Evolutionary conservation across 352 stramenopile species (phyloP).

Genomic region (Plasmopara muralis): DNA sequence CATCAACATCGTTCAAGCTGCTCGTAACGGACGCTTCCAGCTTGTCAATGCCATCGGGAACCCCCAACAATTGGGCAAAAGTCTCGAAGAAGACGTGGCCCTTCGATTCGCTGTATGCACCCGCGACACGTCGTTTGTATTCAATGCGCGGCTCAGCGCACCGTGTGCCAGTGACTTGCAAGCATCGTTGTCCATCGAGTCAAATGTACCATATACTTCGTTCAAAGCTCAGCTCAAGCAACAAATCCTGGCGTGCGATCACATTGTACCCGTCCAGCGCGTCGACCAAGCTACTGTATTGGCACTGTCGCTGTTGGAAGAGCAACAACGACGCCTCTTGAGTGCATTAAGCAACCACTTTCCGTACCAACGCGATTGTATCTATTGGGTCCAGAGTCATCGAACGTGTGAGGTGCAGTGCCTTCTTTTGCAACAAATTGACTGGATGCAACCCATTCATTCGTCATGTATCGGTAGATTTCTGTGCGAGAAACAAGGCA

Average conservation of each 20-base stretch:
- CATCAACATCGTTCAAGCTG: not conserved
- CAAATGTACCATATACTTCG: slow-evolving; percentile 9
- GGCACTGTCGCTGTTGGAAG: slow-evolving; percentile 9
- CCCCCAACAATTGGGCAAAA: not conserved
- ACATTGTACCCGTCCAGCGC: slow-evolving; percentile 19
- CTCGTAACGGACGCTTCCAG: not conserved
- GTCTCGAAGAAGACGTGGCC: not conserved
- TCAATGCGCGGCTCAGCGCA: not conserved
- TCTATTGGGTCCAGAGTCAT: slow-evolving; percentile 29
- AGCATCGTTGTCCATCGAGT: not conserved
- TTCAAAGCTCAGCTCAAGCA: slow-evolving; percentile 15
- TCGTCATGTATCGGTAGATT: slow-evolving; percentile 13
- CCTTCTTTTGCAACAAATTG: not conserved
- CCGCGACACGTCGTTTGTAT: slow-evolving; percentile 12
- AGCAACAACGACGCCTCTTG: slow-evolving; percentile 17
- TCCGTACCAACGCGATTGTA: slow-evolving; percentile 3
- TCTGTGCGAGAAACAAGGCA: slow-evolving; percentile 19
- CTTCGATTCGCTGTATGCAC: slow-evolving; percentile 10
- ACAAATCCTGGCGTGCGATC: slow-evolving; percentile 24
- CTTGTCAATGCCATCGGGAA: not conserved
- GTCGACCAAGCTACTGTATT: slow-evolving; percentile 6
- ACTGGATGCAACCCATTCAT: not conserved
- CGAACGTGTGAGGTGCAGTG: slow-evolving; percentile 24
- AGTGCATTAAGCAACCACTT: slow-evolving; percentile 17
- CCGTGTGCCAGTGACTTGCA: not conserved